Evolutionary conservation across 768 basidiomycete species (phyloP).

Genomic region (Hemileccinum impolitum): DNA sequence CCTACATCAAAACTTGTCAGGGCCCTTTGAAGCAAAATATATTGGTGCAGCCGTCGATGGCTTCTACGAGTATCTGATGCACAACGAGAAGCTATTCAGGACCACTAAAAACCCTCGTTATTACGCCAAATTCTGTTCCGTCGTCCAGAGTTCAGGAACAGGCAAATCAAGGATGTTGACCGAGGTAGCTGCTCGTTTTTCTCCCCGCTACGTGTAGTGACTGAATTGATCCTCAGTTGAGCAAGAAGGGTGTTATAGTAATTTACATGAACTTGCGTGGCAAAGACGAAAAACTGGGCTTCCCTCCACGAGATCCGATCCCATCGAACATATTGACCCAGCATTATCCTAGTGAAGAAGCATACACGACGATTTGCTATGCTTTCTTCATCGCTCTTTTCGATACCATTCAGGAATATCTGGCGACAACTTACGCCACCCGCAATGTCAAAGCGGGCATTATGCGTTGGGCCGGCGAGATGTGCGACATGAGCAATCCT

Average conservation of each 20-base stretch:
- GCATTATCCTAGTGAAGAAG: not conserved
- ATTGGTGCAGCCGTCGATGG: not conserved
- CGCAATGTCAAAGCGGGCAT: not conserved
- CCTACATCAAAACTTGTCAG: not conserved
- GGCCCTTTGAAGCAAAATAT: not conserved
- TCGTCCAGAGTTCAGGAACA: conserved; percentile 14
- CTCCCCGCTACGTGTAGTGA: not conserved
- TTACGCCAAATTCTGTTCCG: conserved; percentile 11
- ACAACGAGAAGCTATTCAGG: conserved; percentile 1
- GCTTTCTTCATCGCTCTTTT: conserved; percentile 5
- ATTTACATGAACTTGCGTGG: too few relatives aligned
- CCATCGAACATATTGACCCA: not conserved
- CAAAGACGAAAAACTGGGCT: too few relatives aligned
- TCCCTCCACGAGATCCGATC: not conserved
- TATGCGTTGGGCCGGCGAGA: not conserved
- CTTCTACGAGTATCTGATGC: conserved; percentile 7
- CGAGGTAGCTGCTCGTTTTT: not conserved
- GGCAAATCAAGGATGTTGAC: conserved; percentile 12
- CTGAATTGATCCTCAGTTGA: not conserved
- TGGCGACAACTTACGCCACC: not conserved
- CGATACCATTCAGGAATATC: not conserved
- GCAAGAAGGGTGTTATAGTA: too few relatives aligned
- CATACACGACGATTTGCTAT: not conserved
- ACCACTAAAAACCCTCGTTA: not conserved
- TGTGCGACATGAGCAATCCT: not conserved